Conservation (phyloP, 1,139 yeast genomes). For the Magnusiomyces suaveolens region DNA sequence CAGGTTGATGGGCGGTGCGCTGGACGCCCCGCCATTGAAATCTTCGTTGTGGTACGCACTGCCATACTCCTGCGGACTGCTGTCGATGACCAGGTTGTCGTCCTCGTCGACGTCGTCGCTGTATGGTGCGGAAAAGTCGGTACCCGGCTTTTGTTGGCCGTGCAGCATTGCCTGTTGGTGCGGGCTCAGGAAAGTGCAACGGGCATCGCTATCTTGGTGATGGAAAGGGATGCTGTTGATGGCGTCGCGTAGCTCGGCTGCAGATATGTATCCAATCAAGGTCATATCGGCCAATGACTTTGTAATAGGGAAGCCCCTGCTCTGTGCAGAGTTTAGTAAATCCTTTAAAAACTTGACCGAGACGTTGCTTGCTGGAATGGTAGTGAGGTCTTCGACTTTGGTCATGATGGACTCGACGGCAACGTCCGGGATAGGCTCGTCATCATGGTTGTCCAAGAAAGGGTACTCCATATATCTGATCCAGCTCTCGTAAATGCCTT, state of each 20-base stretch:
- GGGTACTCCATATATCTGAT: conserved; percentile 34
- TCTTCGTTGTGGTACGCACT: neutral
- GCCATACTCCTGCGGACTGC: neutral
- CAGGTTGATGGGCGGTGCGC: conserved; percentile 13
- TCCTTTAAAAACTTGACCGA: conserved; percentile 21
- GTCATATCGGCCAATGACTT: conserved; percentile 22
- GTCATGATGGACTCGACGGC: conserved; percentile 30
- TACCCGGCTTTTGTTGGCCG: neutral
- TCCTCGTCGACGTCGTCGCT: neutral
- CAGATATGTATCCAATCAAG: conserved; percentile 37
- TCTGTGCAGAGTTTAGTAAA: conserved; percentile 17
- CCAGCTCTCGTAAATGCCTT: conserved; percentile 39
- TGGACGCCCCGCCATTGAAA: neutral
- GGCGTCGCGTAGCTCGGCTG: conserved; percentile 31
- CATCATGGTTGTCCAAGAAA: conserved; percentile 31
- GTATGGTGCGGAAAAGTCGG: neutral
- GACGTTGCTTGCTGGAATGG: conserved; percentile 22
- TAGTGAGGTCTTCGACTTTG: conserved; percentile 22
- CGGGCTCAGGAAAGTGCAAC: conserved; percentile 17
- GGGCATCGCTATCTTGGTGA: conserved; percentile 10
- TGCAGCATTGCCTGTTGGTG: neutral
- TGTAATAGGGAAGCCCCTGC: conserved; percentile 38
- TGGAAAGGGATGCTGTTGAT: conserved; percentile 15
- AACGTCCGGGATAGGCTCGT: conserved; percentile 31
- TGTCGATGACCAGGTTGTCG: neutral